These are phyloP conservation scores for Hypoxylon sp. DNA, from an alignment of 2,329 filamentous ascomycete genomes.

Conservation along the genomic window DNA sequence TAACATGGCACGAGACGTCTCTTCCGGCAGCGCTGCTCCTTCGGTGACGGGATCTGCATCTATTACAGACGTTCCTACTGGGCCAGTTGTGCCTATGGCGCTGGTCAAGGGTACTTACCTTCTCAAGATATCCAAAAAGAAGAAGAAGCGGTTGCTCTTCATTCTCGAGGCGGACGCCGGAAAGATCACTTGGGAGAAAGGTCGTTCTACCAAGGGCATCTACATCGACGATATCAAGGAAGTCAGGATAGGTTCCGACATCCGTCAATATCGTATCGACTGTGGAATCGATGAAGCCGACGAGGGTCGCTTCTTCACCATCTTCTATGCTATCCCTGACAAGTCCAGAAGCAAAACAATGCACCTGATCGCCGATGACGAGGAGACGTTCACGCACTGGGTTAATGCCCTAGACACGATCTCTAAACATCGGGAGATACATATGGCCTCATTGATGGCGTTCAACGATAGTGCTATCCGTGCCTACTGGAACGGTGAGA, in stretches of 20 bases:
- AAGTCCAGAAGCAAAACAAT: constrained; percentile 85
- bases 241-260: constrained; percentile 83
- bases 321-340: constrained; percentile 83
- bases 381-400: constrained; percentile 79
- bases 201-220: constrained; percentile 80
- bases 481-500: constrained; percentile 86
- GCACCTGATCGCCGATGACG: constrained; percentile 83
- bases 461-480: constrained; percentile 84
- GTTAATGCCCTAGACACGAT: constrained; percentile 84
- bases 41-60: constrained; percentile 56
- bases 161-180: constrained; percentile 83
- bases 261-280: constrained; percentile 88
- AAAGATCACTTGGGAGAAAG: constrained; percentile 87
- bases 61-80: constrained; percentile 56
- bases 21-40: constrained; percentile 57
- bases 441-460: constrained; percentile 88
- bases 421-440: constrained; percentile 83
- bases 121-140: constrained; percentile 86
- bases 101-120: constrained; percentile 82
- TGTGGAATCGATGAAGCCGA: constrained; percentile 73
- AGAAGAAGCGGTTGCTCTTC: constrained; percentile 72
- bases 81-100: constrained; percentile 78
- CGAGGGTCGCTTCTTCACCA: constrained; percentile 84
- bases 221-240: constrained; percentile 97
- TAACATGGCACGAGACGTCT: constrained; percentile 56